Evolutionary conservation across 2,329 filamentous ascomycete genomes (phyloP).

Genomic region (Microsporum audouinii): DNA sequence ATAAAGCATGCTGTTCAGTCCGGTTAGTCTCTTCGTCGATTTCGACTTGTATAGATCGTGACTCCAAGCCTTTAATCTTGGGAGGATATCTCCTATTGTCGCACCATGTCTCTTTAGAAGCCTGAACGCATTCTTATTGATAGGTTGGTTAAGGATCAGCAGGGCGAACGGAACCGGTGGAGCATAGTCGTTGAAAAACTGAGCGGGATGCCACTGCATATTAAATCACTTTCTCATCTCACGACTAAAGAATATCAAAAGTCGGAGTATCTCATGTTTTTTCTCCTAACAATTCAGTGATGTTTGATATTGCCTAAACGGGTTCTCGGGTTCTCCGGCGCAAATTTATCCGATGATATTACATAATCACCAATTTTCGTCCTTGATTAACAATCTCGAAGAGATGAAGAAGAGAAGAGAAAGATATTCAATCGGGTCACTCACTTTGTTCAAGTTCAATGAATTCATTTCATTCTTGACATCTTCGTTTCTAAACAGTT

Average conservation of each 20-base stretch:
- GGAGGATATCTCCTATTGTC: neutral
- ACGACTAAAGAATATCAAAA: neutral
- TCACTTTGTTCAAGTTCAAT: neutral
- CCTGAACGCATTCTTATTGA: slow-evolving; percentile 35
- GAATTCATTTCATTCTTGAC: neutral
- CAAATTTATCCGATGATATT: neutral
- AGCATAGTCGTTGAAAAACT: slow-evolving; percentile 27
- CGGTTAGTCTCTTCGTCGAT: neutral
- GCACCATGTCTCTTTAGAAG: slow-evolving; percentile 29
- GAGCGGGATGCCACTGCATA: slow-evolving; percentile 33
- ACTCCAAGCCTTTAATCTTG: neutral
- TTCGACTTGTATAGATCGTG: neutral
- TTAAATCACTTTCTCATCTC: neutral
- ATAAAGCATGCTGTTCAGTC: slow-evolving; percentile 46
- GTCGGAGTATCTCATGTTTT: neutral
- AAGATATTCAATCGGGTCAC: neutral
- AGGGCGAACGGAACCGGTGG: slow-evolving; percentile 36
- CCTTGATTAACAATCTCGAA: slow-evolving; percentile 3
- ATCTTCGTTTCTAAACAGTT: neutral
- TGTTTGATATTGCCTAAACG: neutral
- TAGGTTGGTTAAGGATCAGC: slow-evolving; percentile 51
- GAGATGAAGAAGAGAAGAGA: neutral
- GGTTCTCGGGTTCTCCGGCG: neutral
- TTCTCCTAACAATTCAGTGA: neutral
- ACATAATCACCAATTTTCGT: slow-evolving; percentile 5